Evolutionary conservation across 768 basidiomycete genomes (phyloP), one percentile per base, ranked within the genome.

Genomic region (Coprinopsis marcescibilis): DNA sequence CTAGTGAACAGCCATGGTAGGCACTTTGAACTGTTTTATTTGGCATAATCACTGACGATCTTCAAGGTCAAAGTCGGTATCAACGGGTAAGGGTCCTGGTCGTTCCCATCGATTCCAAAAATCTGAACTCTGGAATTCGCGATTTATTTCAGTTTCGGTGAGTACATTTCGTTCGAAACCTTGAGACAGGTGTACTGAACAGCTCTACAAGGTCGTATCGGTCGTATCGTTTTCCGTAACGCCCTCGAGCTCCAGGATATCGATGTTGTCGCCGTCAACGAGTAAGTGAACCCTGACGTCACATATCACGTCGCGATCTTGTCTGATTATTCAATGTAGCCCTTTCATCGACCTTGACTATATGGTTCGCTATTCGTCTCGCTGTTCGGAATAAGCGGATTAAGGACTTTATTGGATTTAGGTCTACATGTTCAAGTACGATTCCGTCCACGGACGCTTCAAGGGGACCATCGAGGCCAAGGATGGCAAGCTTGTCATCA

Each of bases 361-460:
- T 82, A 96, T 98, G 94, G 95, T 86, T 44, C 26, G 78, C n/a
- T n/a, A 57, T 17, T 4, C 25, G 10, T 17, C 19, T 45, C 15
- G 25, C 24, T 39, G 8, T 36, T 50, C 40, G 21, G 15, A 36
- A 27, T 13, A 40, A 30, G n/a, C n/a, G n/a, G n/a, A n/a, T n/a
- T n/a, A 29, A 30, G 6, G 12, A 30, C 20, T 19, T 21, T 33
- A 43, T 35, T 40, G 39, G 46, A 11, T 13, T 36, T 38, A 90
- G 88, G 86, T 93, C 64, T 96, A 96, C 80, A 92, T 96, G 91
- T 94, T 96, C 87, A 95, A 92, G 76, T 94, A 81, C 63, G 91
- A 94, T 65, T 87, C 91, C 48, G 89, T 91, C 53, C 91, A 95
- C 71, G 85, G 92, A 43, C 82, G 86, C 64, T 98, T 86, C 81